Conservation (phyloP, 2,329 filamentous ascomycete species). For the Septoria linicola region DNA sequence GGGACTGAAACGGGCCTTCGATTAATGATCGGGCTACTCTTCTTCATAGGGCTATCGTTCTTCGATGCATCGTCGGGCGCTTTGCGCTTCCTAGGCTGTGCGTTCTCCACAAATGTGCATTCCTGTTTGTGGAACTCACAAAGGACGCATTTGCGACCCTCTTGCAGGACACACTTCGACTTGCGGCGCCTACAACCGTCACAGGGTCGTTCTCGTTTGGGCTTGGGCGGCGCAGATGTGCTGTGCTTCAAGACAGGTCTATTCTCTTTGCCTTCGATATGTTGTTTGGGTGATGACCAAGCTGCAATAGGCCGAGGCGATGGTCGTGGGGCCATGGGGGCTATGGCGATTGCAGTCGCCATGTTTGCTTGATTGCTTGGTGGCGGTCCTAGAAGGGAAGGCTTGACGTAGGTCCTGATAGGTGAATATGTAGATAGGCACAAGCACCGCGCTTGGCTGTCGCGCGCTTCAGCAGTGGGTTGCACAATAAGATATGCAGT, state of each 20-base stretch:
- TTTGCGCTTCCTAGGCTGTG: conserved; percentile 77
- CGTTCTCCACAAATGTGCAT: conserved; percentile 75
- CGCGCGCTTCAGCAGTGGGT: conserved; percentile 14
- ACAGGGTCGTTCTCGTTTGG: conserved; percentile 50
- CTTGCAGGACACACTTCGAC: conserved; percentile 74
- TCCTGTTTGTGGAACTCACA: conserved; percentile 76
- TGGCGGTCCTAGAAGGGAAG: conserved; percentile 17
- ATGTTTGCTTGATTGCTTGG: conserved; percentile 33
- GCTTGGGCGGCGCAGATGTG: conserved; percentile 28
- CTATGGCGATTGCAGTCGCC: conserved; percentile 51
- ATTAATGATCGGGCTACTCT: conserved; percentile 27
- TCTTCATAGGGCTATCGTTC: conserved; percentile 25
- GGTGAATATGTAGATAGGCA: conserved; percentile 24
- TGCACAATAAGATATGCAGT: conserved; percentile 20
- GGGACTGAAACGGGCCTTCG: conserved; percentile 18
- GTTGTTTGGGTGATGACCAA: conserved; percentile 44
- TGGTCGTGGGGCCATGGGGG: conserved; percentile 48
- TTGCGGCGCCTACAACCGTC: conserved; percentile 73
- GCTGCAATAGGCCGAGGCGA: conserved; percentile 48
- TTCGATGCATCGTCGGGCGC: conserved; percentile 53
- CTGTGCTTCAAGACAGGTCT: conserved; percentile 38
- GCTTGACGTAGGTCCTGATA: conserved; percentile 24
- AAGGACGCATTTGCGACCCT: conserved; percentile 69
- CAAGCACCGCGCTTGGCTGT: conserved; percentile 16
- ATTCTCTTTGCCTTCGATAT: conserved; percentile 46